Evolutionary conservation across 257 asterid species (phyloP), one percentile per base, ranked within the genome.

Genomic region (Petrea volubilis): DNA sequence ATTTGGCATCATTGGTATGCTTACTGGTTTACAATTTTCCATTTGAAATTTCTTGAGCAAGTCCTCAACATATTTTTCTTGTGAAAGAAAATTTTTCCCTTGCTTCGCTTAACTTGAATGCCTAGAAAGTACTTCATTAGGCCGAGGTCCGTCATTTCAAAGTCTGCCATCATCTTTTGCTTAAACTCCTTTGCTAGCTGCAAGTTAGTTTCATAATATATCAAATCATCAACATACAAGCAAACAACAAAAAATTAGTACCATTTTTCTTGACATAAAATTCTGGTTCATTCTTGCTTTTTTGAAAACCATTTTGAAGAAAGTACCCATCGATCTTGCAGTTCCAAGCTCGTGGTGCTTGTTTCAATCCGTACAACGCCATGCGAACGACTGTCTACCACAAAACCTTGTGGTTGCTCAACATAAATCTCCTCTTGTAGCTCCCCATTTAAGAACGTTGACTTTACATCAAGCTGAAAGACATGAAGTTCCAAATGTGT

Each of bases 341-440:
- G 14, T 27, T 27, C 64, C 64, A 58, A 10, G 64, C 64, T 27
- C 64, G 17, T 1, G 64, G 64, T 6, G 64, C 64, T 24, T 58
- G 64, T 27, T 28, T 58, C 12, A 58, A 13, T 34, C 36, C 64
- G 13, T 58, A 29, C 11, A 58, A 18, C n/a, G 20, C 64, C 41
- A 10, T 34, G 27, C 23, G 21, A 58, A 34, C 9, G 7, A 1
- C 21, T 2, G 10, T 58, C 29, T 21, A 58, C 40, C 40, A 34
- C 40, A 27, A 24, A 58, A 1, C 64, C 43, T 24, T 29, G 7
- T 13, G 64, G 64, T 13, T 24, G 43, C 14, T 58, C 64, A 5
- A 58, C 17, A 18, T 24, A 58, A 1, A 58, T 43, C 7, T 58
- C 64, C 15, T 58, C 64, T 18, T 5, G 10, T 24, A 58, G 3